These are phyloP conservation scores for Tranzscheliella williamsii DNA, from an alignment of 1,284 basidiomycete genomes.

Conservation along the genomic window DNA sequence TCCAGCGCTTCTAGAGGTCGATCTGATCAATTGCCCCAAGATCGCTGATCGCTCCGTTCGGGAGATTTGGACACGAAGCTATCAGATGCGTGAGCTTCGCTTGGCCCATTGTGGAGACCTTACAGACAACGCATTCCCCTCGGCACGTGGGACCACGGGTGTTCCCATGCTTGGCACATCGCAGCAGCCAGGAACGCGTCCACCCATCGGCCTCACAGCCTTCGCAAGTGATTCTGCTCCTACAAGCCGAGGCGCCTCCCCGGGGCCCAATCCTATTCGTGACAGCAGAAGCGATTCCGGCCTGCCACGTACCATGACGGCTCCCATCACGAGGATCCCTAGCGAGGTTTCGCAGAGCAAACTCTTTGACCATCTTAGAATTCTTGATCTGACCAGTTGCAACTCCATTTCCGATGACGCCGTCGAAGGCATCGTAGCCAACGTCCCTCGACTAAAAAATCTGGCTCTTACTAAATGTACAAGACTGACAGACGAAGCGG, in stretches of 20 bases:
- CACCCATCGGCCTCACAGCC: conserved; percentile 1
- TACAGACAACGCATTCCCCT: conserved; percentile 84
- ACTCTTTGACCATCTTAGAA: conserved; percentile 56
- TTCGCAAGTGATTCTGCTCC: conserved; percentile 33
- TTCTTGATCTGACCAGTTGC: conserved; percentile 74
- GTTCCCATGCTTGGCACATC: conserved; percentile 30
- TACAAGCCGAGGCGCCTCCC: conserved; percentile 35
- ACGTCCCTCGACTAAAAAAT: conserved; percentile 87
- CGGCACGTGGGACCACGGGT: conserved; percentile 58
- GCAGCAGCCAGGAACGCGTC: conserved; percentile 10
- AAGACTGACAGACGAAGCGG: conserved; percentile 79
- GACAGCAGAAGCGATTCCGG: conserved; percentile 6
- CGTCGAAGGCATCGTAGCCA: conserved; percentile 83
- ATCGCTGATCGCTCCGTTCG: conserved; percentile 79
- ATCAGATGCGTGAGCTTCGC: conserved; percentile 86
- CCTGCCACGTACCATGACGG: conserved; percentile 9
- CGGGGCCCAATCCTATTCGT: conserved; percentile 4
- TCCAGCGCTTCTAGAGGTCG: conserved; percentile 87
- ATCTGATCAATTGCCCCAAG: conserved; percentile 79
- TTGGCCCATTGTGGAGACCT: conserved; percentile 78
- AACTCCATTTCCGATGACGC: conserved; percentile 80
- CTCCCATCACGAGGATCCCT: conserved; percentile 2
- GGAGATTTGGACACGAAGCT: conserved; percentile 79
- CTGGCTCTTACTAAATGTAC: conserved; percentile 89
- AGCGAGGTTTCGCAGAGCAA: conserved; percentile 25